Percentiles rank a stretch among this genome's conserved stretches.
phyloP scores from a whole-genome alignment of 2,329 filamentous ascomycete genomes.

The Sclerotinia subarctica region DNA sequence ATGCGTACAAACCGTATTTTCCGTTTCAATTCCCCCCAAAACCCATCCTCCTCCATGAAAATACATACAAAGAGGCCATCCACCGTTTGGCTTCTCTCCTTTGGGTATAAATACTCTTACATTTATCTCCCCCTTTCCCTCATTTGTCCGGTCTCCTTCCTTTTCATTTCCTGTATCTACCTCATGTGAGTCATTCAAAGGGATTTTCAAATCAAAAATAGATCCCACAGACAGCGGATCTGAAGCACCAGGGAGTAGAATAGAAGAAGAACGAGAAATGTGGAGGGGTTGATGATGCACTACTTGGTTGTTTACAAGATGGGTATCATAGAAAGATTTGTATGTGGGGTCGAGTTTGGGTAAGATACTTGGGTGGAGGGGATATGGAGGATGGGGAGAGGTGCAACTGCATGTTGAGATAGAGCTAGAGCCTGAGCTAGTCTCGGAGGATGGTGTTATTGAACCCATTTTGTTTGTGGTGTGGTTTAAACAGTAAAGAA shows the following conservation, averaged over 20 bases:
- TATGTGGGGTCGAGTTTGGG: conserved; percentile 33
- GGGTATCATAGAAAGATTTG: conserved; percentile 31
- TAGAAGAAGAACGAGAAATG: conserved; percentile 49
- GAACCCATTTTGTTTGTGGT: background rate
- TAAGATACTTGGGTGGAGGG: conserved; percentile 31
- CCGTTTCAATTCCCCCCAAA: conserved; percentile 60
- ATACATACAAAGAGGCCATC: conserved; percentile 56
- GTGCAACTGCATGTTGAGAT: background rate
- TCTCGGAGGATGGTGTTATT: background rate
- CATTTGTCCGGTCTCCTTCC: conserved; percentile 38
- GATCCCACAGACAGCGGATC: conserved; percentile 45
- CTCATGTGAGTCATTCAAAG: background rate
- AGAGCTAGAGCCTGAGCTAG: background rate
- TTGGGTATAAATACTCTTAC: conserved; percentile 51
- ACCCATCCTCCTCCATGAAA: conserved; percentile 60
- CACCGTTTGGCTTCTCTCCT: conserved; percentile 43
- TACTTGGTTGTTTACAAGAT: conserved; percentile 39
- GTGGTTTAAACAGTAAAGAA: background rate
- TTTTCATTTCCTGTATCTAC: too few relatives aligned
- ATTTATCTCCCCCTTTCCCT: conserved; percentile 45
- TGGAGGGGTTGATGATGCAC: conserved; percentile 54
- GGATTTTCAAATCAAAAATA: conserved; percentile 29
- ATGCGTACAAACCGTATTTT: conserved; percentile 56
- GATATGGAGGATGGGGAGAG: conserved; percentile 33
- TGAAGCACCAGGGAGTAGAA: conserved; percentile 52